Percentiles rank a stretch among this genome's conserved stretches.
Conservation (phyloP, 108 stramenopile genomes). For the Cyclotella baltica region DNA sequence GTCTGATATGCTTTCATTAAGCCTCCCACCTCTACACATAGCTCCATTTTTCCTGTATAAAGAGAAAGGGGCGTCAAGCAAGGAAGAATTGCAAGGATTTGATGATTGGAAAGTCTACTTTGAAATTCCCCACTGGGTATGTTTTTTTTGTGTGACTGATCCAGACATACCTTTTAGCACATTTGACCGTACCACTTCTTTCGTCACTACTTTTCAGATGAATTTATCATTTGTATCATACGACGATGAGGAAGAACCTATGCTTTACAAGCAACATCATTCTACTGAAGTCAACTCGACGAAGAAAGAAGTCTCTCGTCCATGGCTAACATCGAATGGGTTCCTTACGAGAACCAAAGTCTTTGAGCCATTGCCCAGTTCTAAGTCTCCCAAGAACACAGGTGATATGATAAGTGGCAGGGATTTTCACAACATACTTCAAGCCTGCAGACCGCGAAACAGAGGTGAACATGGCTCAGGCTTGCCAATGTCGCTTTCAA, state of each 20-base stretch:
- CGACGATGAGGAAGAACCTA: conserved; percentile 58
- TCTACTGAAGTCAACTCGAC: conserved; percentile 11
- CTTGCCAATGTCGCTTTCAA: conserved; percentile 37
- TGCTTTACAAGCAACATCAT: conserved; percentile 41
- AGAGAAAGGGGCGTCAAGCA: conserved; percentile 45
- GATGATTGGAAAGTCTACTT: conserved; percentile 66
- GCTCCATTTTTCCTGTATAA: conserved; percentile 97
- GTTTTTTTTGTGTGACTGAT: background rate
- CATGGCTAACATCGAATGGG: conserved; percentile 59
- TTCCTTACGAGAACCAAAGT: conserved; percentile 42
- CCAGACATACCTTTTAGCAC: background rate
- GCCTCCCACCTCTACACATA: conserved; percentile 95
- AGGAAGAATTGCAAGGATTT: conserved; percentile 52
- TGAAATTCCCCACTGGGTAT: conserved; percentile 83
- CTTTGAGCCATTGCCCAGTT: background rate
- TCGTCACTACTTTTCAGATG: conserved; percentile 55
- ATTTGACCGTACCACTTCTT: background rate
- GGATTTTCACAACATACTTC: conserved; percentile 83
- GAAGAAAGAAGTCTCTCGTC: conserved; percentile 26
- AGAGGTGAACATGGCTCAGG: conserved; percentile 52
- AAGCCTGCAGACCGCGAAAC: conserved; percentile 80
- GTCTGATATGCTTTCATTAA: conserved; percentile 96
- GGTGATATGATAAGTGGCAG: conserved; percentile 66
- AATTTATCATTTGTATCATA: conserved; percentile 85
- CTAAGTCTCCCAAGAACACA: background rate